Evolutionary conservation across 208 protist genomes (phyloP), one percentile per base, ranked within the genome.

Genomic region (Crithidia thermophila): DNA sequence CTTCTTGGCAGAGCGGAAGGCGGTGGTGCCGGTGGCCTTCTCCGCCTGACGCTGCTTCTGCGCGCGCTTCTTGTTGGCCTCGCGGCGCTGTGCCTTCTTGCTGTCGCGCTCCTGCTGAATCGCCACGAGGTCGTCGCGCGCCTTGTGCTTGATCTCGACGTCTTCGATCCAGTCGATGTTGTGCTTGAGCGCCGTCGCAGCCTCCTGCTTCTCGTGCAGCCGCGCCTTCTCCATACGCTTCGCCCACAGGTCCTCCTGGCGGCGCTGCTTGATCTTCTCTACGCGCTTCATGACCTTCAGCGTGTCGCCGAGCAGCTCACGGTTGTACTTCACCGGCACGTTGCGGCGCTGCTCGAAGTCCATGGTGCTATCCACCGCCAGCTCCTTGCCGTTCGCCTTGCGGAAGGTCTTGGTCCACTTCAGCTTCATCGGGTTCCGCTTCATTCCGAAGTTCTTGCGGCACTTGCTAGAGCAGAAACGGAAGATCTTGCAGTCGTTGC

Each of bases 391-490:
- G 57, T 91, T 85, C 0, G 97, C 83, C 75, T 95, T 98, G 37
- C 99, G 88, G 87, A 98, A 99, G 31, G 99, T 98, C 87, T 99
- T 99, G 23, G 99, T 99, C 99, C 99, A 99, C 66, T 93, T 88
- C 20, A 99, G 83, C 82, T 99, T 99, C 77, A 98, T 96, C 40
- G 99, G 99, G 75, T 99, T 99, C 63, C 97, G 92, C 82, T 99
- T 99, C 91, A 98, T 97, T 73, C 99, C 98, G 79, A 99, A 99
- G 85, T 97, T 97, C 74, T 98, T 99, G 64, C 98, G 90, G 87
- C 99, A 99, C 86, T 99, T 99, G 46, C 88, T 97, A 23, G 96
- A 82, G 77, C 99, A 99, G 76, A 99, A 99, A 27, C 88, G 86
- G 45, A 97, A 97, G 40, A 93, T 84, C 45, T 94, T 94, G 70